Evolutionary conservation across 2,329 filamentous ascomycete species (phyloP).

Genomic region (Macrophomina pseudophaseolina): DNA sequence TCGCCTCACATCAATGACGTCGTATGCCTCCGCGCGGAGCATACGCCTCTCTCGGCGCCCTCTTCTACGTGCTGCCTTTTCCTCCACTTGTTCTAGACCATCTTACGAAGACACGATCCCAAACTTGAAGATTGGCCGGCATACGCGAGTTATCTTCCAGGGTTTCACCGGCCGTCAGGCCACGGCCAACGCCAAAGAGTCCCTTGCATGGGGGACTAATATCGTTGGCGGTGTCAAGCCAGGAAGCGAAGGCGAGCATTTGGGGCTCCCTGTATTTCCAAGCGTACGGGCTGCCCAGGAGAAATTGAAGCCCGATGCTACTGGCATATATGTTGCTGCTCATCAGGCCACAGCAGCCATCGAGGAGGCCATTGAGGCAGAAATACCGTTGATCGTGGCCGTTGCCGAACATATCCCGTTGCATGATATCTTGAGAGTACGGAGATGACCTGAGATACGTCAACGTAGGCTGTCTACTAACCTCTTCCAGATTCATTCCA

Average conservation of each 20-base stretch:
- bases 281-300: slow-evolving; percentile 72
- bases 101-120: slow-evolving; percentile 66
- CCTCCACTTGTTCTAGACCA: slow-evolving; percentile 38
- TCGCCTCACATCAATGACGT: slow-evolving; percentile 20
- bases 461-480: slow-evolving; percentile 21
- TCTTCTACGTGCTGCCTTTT: slow-evolving; percentile 32
- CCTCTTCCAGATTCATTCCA: slow-evolving; percentile 63
- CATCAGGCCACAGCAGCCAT: slow-evolving; percentile 74
- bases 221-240: slow-evolving; percentile 81
- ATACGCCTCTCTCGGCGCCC: neutral
- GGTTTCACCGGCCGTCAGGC: slow-evolving; percentile 73
- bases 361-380: slow-evolving; percentile 78
- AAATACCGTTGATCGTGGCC: slow-evolving; percentile 77
- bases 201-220: slow-evolving; percentile 77
- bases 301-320: slow-evolving; percentile 74
- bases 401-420: slow-evolving; percentile 82
- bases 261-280: slow-evolving; percentile 74
- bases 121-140: slow-evolving; percentile 69
- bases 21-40: neutral
- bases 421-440: slow-evolving; percentile 75
- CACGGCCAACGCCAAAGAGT: slow-evolving; percentile 77
- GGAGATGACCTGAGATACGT: slow-evolving; percentile 30
- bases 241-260: slow-evolving; percentile 67
- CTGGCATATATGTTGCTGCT: slow-evolving; percentile 80
- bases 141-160: slow-evolving; percentile 72